A percentile compares a stretch with the other conserved stretches of the same genome.
Evolutionary conservation across 2,329 filamentous ascomycete species (phyloP).

Genomic region (Curvularia hawaiiensis): DNA sequence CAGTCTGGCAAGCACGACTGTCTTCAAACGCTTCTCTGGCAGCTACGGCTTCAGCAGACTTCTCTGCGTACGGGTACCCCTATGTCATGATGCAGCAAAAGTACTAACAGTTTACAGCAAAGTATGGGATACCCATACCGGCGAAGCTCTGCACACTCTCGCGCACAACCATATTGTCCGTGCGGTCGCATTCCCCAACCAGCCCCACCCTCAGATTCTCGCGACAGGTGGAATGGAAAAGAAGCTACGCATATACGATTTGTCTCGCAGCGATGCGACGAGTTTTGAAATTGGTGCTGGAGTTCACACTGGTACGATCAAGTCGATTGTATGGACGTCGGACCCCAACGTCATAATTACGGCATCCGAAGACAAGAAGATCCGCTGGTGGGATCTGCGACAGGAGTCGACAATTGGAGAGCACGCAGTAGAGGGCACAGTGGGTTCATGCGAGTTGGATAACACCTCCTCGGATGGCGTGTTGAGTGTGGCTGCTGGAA

Average conservation of each 20-base stretch:
- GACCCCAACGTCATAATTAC: conserved; percentile 90
- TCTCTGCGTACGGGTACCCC: conserved; percentile 73
- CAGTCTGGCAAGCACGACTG: conserved; percentile 93
- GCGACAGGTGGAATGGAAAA: conserved; percentile 96
- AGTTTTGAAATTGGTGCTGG: conserved; percentile 88
- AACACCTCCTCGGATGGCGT: conserved; percentile 71
- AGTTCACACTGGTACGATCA: conserved; percentile 86
- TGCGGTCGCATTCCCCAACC: conserved; percentile 80
- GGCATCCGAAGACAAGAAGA: conserved; percentile 84
- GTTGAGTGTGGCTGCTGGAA: conserved; percentile 90
- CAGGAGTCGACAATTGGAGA: conserved; percentile 76
- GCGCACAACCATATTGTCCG: conserved; percentile 96
- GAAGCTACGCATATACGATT: conserved; percentile 91
- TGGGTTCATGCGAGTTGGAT: conserved; percentile 86
- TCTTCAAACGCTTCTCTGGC: conserved; percentile 87
- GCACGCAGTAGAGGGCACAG: conserved; percentile 78
- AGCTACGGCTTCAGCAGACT: conserved; percentile 93
- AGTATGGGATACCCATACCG: conserved; percentile 96
- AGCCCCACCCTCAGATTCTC: conserved; percentile 76
- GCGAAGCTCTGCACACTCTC: conserved; percentile 84
- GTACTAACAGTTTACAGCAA: conserved; percentile 64
- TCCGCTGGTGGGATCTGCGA: conserved; percentile 93
- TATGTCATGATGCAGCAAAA: too few relatives aligned
- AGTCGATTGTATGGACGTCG: conserved; percentile 92
- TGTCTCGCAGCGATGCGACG: conserved; percentile 64